phyloP scores from a whole-genome alignment of 441 rosid genomes.

The Flueggea neowawraea region DNA sequence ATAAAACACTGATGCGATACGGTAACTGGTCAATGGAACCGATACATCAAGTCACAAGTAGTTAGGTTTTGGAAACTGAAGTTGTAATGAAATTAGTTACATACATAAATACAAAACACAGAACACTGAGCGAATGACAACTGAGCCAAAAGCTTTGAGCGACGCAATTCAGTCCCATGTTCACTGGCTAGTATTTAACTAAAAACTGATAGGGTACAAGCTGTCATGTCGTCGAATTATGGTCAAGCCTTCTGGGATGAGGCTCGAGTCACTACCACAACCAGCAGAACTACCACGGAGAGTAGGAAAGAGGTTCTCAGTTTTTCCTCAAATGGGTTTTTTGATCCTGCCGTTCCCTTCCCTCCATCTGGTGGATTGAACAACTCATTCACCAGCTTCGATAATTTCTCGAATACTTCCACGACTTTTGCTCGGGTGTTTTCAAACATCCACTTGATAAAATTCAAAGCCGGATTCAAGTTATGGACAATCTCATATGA shows the following conservation, averaged over 20 bases:
- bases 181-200: too few relatives aligned
- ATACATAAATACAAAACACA: too few relatives aligned
- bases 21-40: too few relatives aligned
- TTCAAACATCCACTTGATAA: constrained; percentile 55
- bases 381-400: constrained; percentile 48
- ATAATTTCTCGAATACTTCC: constrained; percentile 53
- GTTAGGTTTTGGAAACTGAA: too few relatives aligned
- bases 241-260: constrained; percentile 25
- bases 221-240: constrained; percentile 65
- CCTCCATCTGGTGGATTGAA: constrained; percentile 33
- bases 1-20: too few relatives aligned
- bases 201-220: not conserved
- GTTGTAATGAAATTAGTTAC: too few relatives aligned
- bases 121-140: too few relatives aligned
- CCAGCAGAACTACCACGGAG: constrained; percentile 60
- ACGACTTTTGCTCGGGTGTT: constrained; percentile 46
- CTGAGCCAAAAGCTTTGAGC: too few relatives aligned
- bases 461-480: constrained; percentile 30
- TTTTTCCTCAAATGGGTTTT: constrained; percentile 49
- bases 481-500: constrained; percentile 22
- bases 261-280: constrained; percentile 66
- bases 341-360: constrained; percentile 24
- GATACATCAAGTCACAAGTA: too few relatives aligned
- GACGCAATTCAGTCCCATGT: too few relatives aligned
- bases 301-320: constrained; percentile 69